Evolutionary conservation across 495 filamentous ascomycete species (phyloP).

Genomic region (Staphylotrichum longicolle): DNA sequence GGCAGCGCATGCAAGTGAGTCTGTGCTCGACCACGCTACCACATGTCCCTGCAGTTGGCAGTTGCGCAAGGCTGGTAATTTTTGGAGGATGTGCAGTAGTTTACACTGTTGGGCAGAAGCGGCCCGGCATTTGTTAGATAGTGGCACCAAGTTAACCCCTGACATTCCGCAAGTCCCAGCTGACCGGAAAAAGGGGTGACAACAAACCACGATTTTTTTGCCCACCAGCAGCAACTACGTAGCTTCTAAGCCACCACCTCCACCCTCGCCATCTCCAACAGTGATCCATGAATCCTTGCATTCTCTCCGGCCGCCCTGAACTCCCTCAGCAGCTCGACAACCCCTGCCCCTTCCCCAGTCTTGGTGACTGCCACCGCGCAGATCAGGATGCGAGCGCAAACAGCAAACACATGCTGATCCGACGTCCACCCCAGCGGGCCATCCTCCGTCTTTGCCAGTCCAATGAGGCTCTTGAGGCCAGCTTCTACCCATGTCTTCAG

Average conservation of each 20-base stretch:
- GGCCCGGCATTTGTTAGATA: too few species aligned
- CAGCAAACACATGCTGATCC: constrained; percentile 66
- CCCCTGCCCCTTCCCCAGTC: background rate
- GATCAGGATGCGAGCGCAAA: constrained; percentile 60
- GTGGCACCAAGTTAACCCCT: too few species aligned
- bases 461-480: constrained; percentile 52
- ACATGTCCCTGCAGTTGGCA: too few species aligned
- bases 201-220: too few species aligned
- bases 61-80: too few species aligned
- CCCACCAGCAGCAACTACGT: too few species aligned
- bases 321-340: constrained; percentile 30
- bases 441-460: constrained; percentile 54
- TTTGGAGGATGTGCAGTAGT: too few species aligned
- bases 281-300: constrained; percentile 33
- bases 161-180: too few species aligned
- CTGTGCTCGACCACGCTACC: too few species aligned
- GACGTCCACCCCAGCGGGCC: constrained; percentile 71
- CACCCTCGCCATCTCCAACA: constrained; percentile 33
- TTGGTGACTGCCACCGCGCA: constrained; percentile 39
- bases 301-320: constrained; percentile 30
- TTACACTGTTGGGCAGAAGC: too few species aligned
- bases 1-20: too few species aligned
- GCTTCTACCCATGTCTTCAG: constrained; percentile 54
- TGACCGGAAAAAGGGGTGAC: too few species aligned
- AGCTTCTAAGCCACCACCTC: background rate